Conservation (phyloP, 805 yeast genomes). For the Candida ascalaphidarum region DNA sequence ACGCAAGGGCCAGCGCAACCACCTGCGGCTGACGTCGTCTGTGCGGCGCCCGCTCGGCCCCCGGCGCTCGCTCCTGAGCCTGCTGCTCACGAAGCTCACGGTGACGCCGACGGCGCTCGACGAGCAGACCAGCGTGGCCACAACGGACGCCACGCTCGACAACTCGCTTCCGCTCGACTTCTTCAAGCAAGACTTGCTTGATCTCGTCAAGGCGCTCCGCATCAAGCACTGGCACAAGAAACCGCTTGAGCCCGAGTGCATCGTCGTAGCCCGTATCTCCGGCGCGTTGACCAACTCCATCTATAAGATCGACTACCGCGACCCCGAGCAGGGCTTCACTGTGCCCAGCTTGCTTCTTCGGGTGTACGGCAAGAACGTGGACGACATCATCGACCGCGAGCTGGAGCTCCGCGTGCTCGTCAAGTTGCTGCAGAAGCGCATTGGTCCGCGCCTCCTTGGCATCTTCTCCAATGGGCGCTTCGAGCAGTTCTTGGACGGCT, state of each 20-base stretch:
- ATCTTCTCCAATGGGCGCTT: slow-evolving; percentile 88
- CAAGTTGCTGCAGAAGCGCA: slow-evolving; percentile 65
- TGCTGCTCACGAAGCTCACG: slow-evolving; percentile 19
- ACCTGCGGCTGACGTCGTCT: slow-evolving; percentile 25
- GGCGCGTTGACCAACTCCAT: slow-evolving; percentile 94
- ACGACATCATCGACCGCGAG: slow-evolving; percentile 77
- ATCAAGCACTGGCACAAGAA: slow-evolving; percentile 77
- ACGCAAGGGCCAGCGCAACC: slow-evolving; percentile 21
- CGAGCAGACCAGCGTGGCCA: slow-evolving; percentile 32
- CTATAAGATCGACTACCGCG: slow-evolving; percentile 57
- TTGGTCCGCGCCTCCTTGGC: slow-evolving; percentile 86
- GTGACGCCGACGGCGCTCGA: slow-evolving; percentile 20
- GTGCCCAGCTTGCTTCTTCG: slow-evolving; percentile 65
- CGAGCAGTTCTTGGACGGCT: slow-evolving; percentile 85
- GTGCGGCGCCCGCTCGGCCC: slow-evolving; percentile 20
- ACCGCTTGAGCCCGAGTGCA: slow-evolving; percentile 25
- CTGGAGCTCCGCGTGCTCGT: slow-evolving; percentile 65
- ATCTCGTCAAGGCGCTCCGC: slow-evolving; percentile 51
- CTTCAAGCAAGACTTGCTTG: slow-evolving; percentile 71
- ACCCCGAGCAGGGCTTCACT: slow-evolving; percentile 18
- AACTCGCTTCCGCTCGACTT: slow-evolving; percentile 75
- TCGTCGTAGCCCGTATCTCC: slow-evolving; percentile 60
- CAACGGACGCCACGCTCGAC: slow-evolving; percentile 57
- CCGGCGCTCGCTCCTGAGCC: slow-evolving; percentile 27
- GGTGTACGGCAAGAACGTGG: slow-evolving; percentile 84